Conservation (phyloP, 768 basidiomycete species). For the Phanerochaete sordida region DNA sequence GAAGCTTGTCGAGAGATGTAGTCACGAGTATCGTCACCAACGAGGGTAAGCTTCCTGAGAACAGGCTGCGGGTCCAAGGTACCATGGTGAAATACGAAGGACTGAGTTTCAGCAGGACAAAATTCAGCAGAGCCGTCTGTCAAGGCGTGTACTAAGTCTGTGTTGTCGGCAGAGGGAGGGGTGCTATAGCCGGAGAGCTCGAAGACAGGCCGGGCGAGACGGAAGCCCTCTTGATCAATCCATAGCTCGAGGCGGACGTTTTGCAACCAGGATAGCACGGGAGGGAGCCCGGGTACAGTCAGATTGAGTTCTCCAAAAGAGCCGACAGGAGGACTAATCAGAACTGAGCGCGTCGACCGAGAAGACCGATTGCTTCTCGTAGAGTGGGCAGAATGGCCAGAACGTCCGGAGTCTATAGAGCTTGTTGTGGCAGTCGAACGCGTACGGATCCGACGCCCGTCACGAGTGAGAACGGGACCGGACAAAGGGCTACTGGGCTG, state of each 20-base stretch:
- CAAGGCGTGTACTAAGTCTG: constrained; percentile 27
- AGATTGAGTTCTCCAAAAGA: background rate
- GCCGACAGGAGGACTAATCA: constrained; percentile 1
- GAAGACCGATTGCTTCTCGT: constrained; percentile 5
- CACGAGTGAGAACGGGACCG: background rate
- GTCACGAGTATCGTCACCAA: constrained; percentile 66
- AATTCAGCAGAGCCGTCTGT: constrained; percentile 59
- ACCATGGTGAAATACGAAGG: constrained; percentile 70
- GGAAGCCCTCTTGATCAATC: constrained; percentile 85
- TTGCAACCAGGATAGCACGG: constrained; percentile 50
- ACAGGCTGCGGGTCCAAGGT: constrained; percentile 63
- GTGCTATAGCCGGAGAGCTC: constrained; percentile 46
- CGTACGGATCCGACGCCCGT: constrained; percentile 6
- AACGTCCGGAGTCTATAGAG: constrained; percentile 13
- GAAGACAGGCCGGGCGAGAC: constrained; percentile 57
- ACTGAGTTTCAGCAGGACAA: constrained; percentile 52
- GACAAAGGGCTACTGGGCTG: constrained; percentile 2
- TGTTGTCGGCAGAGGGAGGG: background rate
- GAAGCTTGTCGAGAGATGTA: constrained; percentile 75
- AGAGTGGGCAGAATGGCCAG: constrained; percentile 5
- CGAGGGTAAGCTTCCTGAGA: constrained; percentile 65
- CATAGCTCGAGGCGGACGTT: constrained; percentile 55
- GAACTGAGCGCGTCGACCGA: constrained; percentile 1
- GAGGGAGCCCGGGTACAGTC: constrained; percentile 25
- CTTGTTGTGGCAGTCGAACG: constrained; percentile 1